Base-by-base conservation (phyloP, 192 early-diverging fungal species). In the Backusella tuberculispora region DNA sequence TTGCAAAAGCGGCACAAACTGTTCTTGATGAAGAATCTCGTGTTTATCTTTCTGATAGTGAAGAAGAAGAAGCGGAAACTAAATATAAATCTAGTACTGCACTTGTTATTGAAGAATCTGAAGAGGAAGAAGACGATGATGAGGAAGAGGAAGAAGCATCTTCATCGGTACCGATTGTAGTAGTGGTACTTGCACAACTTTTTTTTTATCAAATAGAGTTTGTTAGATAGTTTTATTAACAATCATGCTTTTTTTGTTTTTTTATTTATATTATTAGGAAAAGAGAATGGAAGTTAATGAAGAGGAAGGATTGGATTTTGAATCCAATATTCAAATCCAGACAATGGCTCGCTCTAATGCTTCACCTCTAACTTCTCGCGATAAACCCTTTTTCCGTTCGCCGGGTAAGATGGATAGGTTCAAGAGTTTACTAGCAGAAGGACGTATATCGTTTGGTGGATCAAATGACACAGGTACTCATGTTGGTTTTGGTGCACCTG, bases 1-100 rank as follows among this genome's bases (percentile, higher is more conserved):
- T 83, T 76, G 81, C 81, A 6, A 83, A 83, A 38, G 81, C 81
- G n/a, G 78, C 77, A 37, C 45, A 43, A 38, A 37, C 71, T 24
- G 46, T 73, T 38, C 44, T 68, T 45, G 72, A 68, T 10, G 72
- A 73, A 13, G 80, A 81, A 37, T 75, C 66, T 9, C 50, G 34
- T 0, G n/a, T 76, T 4, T 48, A 69, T 19, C 67, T 79, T 14
- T 78, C 77, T 29, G 81, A 79, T 67, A 78, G 74, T 38, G 81
- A 79, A 72, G 79, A 69, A n/a, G 78, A 80, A 38, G 60, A 4
- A 0, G 75, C 71, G 21, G 75, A 76, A 41, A 1, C 14, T 1
- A 29, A 63, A 45, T 19, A 63, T 15, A 44, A 69, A 56, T 69
- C 29, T 4, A 45, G 72, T 21, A 38, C 46, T 4, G 21, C 48